Conservation (phyloP, 2,329 filamentous ascomycete genomes). For the Ascocoryne sarcoides region DNA sequence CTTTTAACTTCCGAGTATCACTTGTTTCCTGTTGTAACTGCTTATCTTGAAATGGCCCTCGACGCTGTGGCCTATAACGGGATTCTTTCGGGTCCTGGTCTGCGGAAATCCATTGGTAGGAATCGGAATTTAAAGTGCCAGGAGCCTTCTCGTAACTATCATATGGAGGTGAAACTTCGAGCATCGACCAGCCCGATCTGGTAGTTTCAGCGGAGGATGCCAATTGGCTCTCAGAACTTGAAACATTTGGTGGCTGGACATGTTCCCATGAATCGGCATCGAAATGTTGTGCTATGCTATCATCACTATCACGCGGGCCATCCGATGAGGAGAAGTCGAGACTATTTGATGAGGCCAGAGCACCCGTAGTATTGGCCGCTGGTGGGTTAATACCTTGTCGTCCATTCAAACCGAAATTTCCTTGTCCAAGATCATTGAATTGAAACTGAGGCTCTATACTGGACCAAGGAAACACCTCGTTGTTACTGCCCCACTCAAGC, state of each 20-base stretch:
- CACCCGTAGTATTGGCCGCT: too few species aligned
- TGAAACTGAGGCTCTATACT: too few species aligned
- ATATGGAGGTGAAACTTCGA: not conserved
- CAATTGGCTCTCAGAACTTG: not conserved
- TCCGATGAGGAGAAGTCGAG: not conserved
- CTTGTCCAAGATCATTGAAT: too few species aligned
- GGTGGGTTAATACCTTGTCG: too few species aligned
- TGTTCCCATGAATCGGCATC: not conserved
- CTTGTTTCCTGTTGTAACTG: conserved; percentile 45
- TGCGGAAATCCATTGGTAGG: not conserved
- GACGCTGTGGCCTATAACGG: conserved; percentile 9
- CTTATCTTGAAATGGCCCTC: conserved; percentile 47
- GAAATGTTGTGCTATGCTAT: not conserved
- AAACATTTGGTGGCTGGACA: not conserved
- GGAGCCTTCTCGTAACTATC: not conserved
- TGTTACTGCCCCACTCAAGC: not conserved
- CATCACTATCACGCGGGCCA: not conserved
- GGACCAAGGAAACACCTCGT: not conserved
- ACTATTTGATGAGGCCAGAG: not conserved
- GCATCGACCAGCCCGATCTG: not conserved
- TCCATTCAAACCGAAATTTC: too few species aligned
- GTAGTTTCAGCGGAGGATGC: not conserved
- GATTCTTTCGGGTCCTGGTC: not conserved
- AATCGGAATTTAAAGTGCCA: not conserved
- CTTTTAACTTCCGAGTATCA: conserved; percentile 48